Percentiles rank a stretch among this genome's conserved stretches.
These are phyloP conservation scores for Lipomyces lipofer DNA, from an alignment of 805 yeast species.

Conservation along the genomic window DNA sequence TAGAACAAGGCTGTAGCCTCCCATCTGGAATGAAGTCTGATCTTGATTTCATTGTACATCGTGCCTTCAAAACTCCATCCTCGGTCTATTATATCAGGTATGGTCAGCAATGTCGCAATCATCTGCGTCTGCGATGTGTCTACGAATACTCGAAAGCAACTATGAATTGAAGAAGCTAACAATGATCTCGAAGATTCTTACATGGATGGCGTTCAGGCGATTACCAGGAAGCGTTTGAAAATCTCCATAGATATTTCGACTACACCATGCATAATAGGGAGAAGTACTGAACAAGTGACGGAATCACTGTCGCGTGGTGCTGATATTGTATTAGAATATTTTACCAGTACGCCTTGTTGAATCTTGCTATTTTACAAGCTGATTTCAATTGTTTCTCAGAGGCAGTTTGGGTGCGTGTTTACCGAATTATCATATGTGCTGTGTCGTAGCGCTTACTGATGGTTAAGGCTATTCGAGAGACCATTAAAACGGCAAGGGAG, in stretches of 20 bases:
- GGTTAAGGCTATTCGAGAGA: constrained; percentile 83
- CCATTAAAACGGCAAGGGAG: constrained; percentile 84
- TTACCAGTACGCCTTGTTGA: constrained; percentile 75
- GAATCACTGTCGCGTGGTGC: constrained; percentile 46
- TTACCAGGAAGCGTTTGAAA: constrained; percentile 54
- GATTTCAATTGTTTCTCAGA: constrained; percentile 64
- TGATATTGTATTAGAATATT: constrained; percentile 38
- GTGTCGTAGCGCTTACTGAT: too few species aligned
- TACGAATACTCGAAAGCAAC: too few species aligned
- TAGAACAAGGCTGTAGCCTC: constrained; percentile 14
- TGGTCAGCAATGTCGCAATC: neutral
- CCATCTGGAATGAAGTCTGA: constrained; percentile 1
- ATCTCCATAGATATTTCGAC: constrained; percentile 65
- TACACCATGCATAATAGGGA: constrained; percentile 62
- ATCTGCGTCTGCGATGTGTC: too few species aligned
- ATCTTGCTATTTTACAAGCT: constrained; percentile 70
- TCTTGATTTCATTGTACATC: constrained; percentile 49
- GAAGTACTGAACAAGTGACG: neutral
- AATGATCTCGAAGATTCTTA: constrained; percentile 45
- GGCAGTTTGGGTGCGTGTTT: constrained; percentile 50
- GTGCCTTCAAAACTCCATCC: constrained; percentile 56
- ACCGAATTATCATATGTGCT: neutral
- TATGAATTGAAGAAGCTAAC: too few species aligned
- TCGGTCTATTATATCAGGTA: constrained; percentile 20
- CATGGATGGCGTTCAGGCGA: constrained; percentile 49